Evolutionary conservation across 768 basidiomycete species (phyloP).

Genomic region (Galerina marginata): DNA sequence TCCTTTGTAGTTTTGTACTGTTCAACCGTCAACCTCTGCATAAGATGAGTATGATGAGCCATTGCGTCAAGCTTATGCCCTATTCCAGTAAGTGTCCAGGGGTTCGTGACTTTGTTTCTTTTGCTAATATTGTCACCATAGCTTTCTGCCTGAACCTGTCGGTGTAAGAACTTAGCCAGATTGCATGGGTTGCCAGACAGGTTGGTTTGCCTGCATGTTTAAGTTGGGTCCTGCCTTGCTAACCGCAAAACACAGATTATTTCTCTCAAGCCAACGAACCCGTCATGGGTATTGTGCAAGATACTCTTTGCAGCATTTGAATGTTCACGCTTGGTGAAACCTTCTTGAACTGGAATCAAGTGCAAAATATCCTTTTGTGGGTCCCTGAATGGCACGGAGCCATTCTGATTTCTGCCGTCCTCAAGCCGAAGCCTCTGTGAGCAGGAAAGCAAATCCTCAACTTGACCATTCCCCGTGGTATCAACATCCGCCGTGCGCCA

Average conservation of each 20-base stretch:
- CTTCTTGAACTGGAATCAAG: slow-evolving; percentile 93
- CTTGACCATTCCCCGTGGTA: slow-evolving; percentile 91
- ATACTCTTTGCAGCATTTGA: slow-evolving; percentile 95
- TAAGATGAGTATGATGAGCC: slow-evolving; percentile 99
- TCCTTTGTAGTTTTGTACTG: slow-evolving; percentile 70
- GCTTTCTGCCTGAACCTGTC: slow-evolving; percentile 98
- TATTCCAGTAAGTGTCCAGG: slow-evolving; percentile 84
- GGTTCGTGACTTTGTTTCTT: not conserved
- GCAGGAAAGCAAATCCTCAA: slow-evolving; percentile 96
- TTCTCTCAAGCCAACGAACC: slow-evolving; percentile 99
- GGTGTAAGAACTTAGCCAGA: slow-evolving; percentile 97
- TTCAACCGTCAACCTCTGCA: slow-evolving; percentile 99
- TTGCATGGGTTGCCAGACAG: slow-evolving; percentile 98
- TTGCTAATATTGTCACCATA: slow-evolving; percentile 34
- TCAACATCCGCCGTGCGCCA: slow-evolving; percentile 86
- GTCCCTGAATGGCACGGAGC: slow-evolving; percentile 96
- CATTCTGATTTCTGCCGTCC: slow-evolving; percentile 89
- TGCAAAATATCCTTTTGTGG: slow-evolving; percentile 98
- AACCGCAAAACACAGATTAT: slow-evolving; percentile 72
- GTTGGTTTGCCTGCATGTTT: slow-evolving; percentile 43
- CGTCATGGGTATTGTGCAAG: slow-evolving; percentile 99
- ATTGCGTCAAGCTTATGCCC: slow-evolving; percentile 95
- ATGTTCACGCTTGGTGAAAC: slow-evolving; percentile 96
- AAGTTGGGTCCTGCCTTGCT: not conserved
- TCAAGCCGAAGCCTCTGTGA: slow-evolving; percentile 99